phyloP scores from a whole-genome alignment of 2,329 filamentous ascomycete species.

The Microsporum audouinii region DNA sequence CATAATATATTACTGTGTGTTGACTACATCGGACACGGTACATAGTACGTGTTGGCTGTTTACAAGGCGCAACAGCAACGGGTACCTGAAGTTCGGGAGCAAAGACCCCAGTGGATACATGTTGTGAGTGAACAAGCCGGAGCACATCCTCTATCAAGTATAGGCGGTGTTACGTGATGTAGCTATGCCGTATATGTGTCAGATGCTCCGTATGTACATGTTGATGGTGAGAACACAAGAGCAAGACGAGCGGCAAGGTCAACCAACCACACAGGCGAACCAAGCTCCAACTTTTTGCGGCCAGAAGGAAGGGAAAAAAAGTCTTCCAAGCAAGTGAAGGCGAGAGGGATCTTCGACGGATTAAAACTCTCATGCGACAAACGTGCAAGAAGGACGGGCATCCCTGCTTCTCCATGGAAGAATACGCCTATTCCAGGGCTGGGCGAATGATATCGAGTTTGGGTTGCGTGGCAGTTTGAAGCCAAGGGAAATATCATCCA shows the following conservation, averaged over 20 bases:
- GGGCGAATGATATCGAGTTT: background rate
- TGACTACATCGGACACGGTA: no score
- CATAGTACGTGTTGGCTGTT: no score
- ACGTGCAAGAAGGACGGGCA: background rate
- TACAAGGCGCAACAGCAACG: background rate
- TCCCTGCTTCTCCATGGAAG: background rate
- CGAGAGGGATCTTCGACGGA: background rate
- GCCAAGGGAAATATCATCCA: background rate
- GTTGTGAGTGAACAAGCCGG: background rate
- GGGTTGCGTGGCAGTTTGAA: background rate
- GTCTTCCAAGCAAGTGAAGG: background rate
- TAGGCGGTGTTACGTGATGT: background rate
- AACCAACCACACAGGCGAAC: background rate
- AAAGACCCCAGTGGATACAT: no score
- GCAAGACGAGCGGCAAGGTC: background rate
- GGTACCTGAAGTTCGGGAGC: background rate
- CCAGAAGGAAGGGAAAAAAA: background rate
- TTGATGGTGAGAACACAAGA: background rate
- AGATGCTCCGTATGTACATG: background rate
- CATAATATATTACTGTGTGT: background rate
- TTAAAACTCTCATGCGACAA: background rate
- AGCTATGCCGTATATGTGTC: background rate
- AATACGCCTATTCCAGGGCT: background rate
- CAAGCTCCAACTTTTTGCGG: no score
- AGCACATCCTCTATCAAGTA: background rate